Evolutionary conservation across 73 alveolate species (phyloP).

Genomic region (Stentor roeselii): DNA sequence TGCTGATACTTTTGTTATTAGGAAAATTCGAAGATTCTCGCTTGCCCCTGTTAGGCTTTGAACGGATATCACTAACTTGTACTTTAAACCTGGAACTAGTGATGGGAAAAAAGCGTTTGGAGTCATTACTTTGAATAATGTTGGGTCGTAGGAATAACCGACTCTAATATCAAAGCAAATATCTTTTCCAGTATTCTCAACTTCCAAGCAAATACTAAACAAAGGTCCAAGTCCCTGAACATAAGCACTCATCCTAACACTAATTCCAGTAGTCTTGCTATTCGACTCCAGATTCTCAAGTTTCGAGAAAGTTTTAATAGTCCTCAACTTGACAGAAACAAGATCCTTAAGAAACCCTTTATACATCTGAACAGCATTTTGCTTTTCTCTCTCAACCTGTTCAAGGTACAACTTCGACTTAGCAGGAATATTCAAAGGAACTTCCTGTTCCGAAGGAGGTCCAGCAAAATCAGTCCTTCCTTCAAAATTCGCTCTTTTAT

Average conservation of each 20-base stretch:
- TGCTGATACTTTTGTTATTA: neutral
- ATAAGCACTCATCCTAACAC: slow-evolving; percentile 16
- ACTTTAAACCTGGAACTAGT: slow-evolving; percentile 9
- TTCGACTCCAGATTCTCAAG: slow-evolving; percentile 26
- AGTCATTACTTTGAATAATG: neutral
- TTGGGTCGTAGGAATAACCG: slow-evolving; percentile 13
- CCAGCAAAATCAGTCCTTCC: slow-evolving; percentile 53
- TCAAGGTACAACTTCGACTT: slow-evolving; percentile 82
- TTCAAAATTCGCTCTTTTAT: slow-evolving; percentile 54
- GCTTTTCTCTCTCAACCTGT: slow-evolving; percentile 84
- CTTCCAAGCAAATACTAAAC: neutral
- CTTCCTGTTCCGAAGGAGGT: slow-evolving; percentile 71
- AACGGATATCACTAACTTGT: neutral
- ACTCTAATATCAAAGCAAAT: neutral
- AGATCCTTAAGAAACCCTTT: slow-evolving; percentile 82
- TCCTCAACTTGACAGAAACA: slow-evolving; percentile 69
- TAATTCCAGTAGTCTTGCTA: neutral
- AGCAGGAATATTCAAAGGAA: slow-evolving; percentile 79
- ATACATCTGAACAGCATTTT: slow-evolving; percentile 78
- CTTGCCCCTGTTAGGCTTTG: slow-evolving; percentile 9
- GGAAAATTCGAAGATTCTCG: neutral
- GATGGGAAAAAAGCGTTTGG: neutral
- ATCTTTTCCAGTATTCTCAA: slow-evolving; percentile 2
- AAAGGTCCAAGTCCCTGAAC: slow-evolving; percentile 30
- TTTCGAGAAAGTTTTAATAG: slow-evolving; percentile 76